Base-by-base conservation (phyloP, 75 land plant species). In the Cupressus sempervirens region DNA sequence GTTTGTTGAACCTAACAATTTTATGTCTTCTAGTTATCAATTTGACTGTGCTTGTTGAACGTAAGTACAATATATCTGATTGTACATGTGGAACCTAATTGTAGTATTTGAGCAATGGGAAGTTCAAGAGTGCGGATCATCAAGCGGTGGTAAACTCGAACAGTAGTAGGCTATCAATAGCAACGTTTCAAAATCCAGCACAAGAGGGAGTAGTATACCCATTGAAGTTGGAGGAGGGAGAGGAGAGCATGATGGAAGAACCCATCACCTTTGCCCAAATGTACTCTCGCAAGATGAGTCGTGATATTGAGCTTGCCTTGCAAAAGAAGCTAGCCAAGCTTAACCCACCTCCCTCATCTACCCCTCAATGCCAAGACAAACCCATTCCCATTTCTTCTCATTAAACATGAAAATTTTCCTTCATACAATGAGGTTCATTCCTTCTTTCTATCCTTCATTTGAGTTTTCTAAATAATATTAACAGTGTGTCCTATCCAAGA, bases 111-210 rank as follows among this genome's bases (percentile, higher is more conserved):
- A 91, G 86, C 83, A 94, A 93, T 77, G 94, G 95, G 10, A 48
- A 65, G 82, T 93, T 92, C 83, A 88, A 86, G 85, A 92, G 90
- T 80, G 72, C 82, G 11, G 23, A 86, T 75, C 94, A 94, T 84
- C 87, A 92, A 11, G 95, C 90, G 10, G 82, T 87, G 74, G 91
- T 91, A 13, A 79, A 76, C 18, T 58, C 88, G 68, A 74, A 86
- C 14, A 90, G 88, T 10, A 88, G 84, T 84, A 83, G 95, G 46
- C 86, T 92, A 14, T 93, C 94, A 11, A 88, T 94, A 67, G 95
- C 94, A 15, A 86, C 93, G 11, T 94, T 94, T 84, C 93, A 92
- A 36, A 94, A 94, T 48, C 95, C 94, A 9, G 83, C 85, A 5
- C 82, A 68, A 35, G 90, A 92, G 58, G 94, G 91, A 12, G 15